Conservation (phyloP, 2,329 filamentous ascomycete genomes). For the Thielaviopsis populi region DNA sequence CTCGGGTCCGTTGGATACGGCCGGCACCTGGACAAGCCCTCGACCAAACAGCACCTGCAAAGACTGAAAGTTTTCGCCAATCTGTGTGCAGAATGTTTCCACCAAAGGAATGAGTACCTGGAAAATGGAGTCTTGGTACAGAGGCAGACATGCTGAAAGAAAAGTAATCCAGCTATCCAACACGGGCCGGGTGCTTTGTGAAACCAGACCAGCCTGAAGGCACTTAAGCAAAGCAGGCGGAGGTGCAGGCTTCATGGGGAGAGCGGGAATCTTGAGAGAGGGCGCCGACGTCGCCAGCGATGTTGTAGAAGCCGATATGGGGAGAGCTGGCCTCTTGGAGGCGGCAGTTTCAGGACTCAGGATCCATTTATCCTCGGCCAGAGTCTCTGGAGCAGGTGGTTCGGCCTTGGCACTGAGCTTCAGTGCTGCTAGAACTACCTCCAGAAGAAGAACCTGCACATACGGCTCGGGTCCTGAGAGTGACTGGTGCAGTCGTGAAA, state of each 20-base stretch:
- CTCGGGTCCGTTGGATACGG: slow-evolving; percentile 35
- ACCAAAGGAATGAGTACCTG: slow-evolving; percentile 82
- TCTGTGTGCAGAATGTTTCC: slow-evolving; percentile 71
- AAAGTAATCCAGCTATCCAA: slow-evolving; percentile 88
- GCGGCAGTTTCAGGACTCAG: background rate
- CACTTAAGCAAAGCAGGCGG: slow-evolving; percentile 65
- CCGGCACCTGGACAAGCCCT: slow-evolving; percentile 21
- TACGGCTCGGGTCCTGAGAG: slow-evolving; percentile 49
- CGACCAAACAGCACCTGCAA: slow-evolving; percentile 48
- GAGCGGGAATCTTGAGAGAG: background rate
- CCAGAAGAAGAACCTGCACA: slow-evolving; percentile 62
- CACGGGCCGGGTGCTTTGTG: slow-evolving; percentile 55
- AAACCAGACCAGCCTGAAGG: slow-evolving; percentile 66
- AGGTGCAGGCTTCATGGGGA: slow-evolving; percentile 32
- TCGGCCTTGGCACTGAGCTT: slow-evolving; percentile 37
- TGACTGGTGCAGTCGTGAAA: slow-evolving; percentile 49
- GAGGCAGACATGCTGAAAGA: slow-evolving; percentile 64
- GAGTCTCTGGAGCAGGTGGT: slow-evolving; percentile 44
- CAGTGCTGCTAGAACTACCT: slow-evolving; percentile 60
- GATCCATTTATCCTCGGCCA: slow-evolving; percentile 29
- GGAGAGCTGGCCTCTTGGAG: background rate
- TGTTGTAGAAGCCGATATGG: background rate
- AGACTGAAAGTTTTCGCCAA: slow-evolving; percentile 55
- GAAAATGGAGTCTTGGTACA: slow-evolving; percentile 75
- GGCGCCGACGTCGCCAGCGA: background rate